Evolutionary conservation across 139 green algal genomes (phyloP).

Genomic region (Closterium sp.): DNA sequence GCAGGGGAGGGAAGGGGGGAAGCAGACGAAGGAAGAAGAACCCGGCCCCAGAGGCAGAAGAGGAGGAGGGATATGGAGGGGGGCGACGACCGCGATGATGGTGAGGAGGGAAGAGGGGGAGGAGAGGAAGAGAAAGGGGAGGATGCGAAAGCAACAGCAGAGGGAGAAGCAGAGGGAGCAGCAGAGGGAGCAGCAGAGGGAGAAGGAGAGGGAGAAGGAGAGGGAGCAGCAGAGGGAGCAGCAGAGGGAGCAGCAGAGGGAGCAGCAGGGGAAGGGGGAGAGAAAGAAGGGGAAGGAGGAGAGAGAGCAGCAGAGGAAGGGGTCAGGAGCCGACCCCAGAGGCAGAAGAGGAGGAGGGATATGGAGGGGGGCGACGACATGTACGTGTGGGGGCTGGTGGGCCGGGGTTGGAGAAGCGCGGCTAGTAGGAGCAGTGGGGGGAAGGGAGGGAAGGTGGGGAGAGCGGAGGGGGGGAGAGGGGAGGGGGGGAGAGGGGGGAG

Average conservation of each 20-base stretch:
- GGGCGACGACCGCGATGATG: not conserved
- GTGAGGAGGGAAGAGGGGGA: not conserved
- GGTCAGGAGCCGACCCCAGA: not conserved
- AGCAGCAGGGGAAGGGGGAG: not conserved
- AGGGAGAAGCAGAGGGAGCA: not conserved
- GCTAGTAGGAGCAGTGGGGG: not conserved
- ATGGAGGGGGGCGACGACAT: not conserved
- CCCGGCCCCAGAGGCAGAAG: not conserved
- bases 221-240: too few relatives aligned
- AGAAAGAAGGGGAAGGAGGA: not conserved
- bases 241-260: not conserved
- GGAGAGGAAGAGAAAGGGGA: too few relatives aligned
- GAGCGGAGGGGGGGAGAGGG: not conserved
- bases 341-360: not conserved
- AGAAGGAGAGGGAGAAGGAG: not conserved
- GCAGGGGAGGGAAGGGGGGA: not conserved
- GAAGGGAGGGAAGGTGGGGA: not conserved
- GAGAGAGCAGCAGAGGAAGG: not conserved
- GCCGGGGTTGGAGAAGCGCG: not conserved
- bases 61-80: not conserved
- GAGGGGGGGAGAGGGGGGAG: not conserved
- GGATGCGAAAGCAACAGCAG: too few relatives aligned
- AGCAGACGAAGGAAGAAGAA: not conserved
- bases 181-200: not conserved
- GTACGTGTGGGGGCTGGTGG: not conserved